Base-by-base conservation (phyloP, 106 monocot species). In the Dioscorea zingiberensis region DNA sequence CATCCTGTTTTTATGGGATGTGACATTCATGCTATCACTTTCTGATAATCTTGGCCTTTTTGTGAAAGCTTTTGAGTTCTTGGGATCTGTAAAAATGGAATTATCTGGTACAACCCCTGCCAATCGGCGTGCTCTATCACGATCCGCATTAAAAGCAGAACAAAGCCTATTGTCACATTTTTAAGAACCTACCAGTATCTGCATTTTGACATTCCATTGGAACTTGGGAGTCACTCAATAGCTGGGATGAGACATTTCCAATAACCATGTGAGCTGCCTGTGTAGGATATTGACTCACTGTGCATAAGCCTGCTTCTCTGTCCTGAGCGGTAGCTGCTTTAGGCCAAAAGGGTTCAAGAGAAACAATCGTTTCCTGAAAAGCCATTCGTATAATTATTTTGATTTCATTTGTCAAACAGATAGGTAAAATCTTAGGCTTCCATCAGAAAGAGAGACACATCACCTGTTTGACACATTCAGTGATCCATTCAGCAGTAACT, bases 401-500 rank as follows among this genome's bases (percentile, higher is more conserved):
- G 22, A 54, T 32, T n/a, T 61, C 30, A 38, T 38, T 10, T 38
- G 38, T 38, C 38, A 38, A 8, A 30, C 30, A 30, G 30, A 38
- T 10, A 38, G 38, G 38, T 38, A 38, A 38, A 38, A 8, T 6
- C 38, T 6, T 38, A 10, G 10, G 38, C 38, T 38, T 6, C 38
- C 6, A 38, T 38, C n/a, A 32, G 46, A 29, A 13, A 15, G 56
- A 48, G 16, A 55, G 27, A 22, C 67, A 26, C 46, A 21, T 27
- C 70, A 94, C 94, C 84, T 80, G 81, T 55, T 60, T 71, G 59
- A 87, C 71, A 62, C 94, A 94, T 75, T 93, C 93, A 64, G 59
- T 81, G 6, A 98, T 71, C 98, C 98, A 98, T 25, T 98, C 98
- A 60, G 84, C 83, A 63, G 89, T 93, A 54, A 93, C 74, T 60